Conservation (phyloP, 2,329 filamentous ascomycete genomes). For the Calonectria multiphialidica region DNA sequence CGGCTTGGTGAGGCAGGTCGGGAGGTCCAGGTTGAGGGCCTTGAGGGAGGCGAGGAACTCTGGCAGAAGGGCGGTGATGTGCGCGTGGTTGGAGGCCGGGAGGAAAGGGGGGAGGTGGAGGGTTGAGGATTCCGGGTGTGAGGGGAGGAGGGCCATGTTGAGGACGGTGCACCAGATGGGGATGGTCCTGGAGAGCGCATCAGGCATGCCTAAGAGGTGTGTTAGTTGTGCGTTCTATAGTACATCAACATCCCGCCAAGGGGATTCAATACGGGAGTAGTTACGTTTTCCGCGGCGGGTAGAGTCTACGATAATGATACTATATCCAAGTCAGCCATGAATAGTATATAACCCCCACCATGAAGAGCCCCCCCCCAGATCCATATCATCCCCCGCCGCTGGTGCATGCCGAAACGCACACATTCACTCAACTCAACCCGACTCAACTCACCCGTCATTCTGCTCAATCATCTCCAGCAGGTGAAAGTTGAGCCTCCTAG, state of each 20-base stretch:
- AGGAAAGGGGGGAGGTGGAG: slow-evolving; percentile 80
- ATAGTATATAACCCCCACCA: background rate
- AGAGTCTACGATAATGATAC: slow-evolving; percentile 90
- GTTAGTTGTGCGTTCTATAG: background rate
- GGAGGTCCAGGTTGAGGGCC: slow-evolving; percentile 70
- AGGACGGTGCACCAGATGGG: slow-evolving; percentile 94
- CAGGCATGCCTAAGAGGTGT: slow-evolving; percentile 78
- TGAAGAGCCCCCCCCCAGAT: background rate
- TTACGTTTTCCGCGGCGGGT: slow-evolving; percentile 89
- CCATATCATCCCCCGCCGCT: too few species aligned
- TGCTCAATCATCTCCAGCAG: slow-evolving; percentile 76
- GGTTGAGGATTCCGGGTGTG: slow-evolving; percentile 56
- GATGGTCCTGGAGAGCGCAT: slow-evolving; percentile 92
- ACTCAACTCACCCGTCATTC: slow-evolving; percentile 71
- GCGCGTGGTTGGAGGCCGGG: slow-evolving; percentile 79
- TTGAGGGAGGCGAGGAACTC: slow-evolving; percentile 65
- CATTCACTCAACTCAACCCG: background rate
- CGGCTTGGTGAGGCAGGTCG: slow-evolving; percentile 73
- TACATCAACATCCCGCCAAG: background rate
- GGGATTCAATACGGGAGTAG: slow-evolving; percentile 37
- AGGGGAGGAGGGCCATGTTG: slow-evolving; percentile 82
- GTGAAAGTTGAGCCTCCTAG: slow-evolving; percentile 86
- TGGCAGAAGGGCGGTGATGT: slow-evolving; percentile 75
- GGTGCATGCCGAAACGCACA: too few species aligned
- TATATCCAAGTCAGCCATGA: slow-evolving; percentile 42